A percentile compares a stretch with the other conserved stretches of the same genome.
These are phyloP conservation scores for Quercus phellos DNA, from an alignment of 331 rosid species.

Conservation along the genomic window DNA sequence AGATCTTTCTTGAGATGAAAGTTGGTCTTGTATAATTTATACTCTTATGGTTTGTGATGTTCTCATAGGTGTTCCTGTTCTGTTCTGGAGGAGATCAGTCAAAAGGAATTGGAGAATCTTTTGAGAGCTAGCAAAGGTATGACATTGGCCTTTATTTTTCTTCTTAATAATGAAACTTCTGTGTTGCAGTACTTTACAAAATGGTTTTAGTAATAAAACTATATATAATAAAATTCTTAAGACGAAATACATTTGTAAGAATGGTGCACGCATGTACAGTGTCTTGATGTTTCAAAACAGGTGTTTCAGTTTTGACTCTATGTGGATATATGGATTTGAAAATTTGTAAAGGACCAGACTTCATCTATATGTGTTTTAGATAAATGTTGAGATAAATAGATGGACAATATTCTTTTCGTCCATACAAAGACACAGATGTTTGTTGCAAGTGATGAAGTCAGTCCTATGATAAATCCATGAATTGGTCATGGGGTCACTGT, in stretches of 20 bases:
- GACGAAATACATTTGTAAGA: too few species aligned
- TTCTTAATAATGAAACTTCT: not conserved
- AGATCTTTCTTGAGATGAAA: conserved; percentile 1
- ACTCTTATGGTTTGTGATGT: conserved; percentile 18
- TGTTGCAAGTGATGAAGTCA: conserved; percentile 5
- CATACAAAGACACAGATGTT: not conserved
- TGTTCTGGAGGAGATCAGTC: conserved; percentile 59
- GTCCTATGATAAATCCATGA: not conserved
- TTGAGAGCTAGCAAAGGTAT: conserved; percentile 64
- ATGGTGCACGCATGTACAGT: not conserved
- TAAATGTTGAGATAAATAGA: not conserved
- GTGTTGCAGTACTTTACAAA: not conserved
- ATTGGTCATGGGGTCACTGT: not conserved
- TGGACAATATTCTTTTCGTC: not conserved
- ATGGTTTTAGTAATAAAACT: not conserved
- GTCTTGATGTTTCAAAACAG: not conserved
- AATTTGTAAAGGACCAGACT: not conserved
- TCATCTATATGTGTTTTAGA: not conserved
- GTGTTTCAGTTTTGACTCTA: not conserved
- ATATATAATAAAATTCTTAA: not conserved
- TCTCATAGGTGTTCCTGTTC: conserved; percentile 59
- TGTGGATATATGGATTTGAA: not conserved
- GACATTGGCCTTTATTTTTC: conserved; percentile 9
- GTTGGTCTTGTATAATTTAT: conserved; percentile 11
- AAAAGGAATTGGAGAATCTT: conserved; percentile 70